Percentiles rank a stretch among this genome's conserved stretches.
Conservation (phyloP, 2,329 filamentous ascomycete species). For the Colletotrichum tropicicola region DNA sequence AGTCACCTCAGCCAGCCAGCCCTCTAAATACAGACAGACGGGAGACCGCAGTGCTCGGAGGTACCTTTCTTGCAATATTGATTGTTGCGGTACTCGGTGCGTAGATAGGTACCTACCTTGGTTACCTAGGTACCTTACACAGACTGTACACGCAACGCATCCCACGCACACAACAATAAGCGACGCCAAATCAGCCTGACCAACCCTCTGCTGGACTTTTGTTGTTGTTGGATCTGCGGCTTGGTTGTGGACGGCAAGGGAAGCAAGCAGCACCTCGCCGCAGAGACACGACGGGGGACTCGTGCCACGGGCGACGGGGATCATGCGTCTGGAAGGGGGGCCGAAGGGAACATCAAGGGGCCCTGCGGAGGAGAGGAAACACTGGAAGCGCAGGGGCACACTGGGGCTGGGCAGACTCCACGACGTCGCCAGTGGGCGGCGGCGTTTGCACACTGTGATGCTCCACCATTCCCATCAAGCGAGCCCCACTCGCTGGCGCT, state of each 20-base stretch:
- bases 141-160: no score
- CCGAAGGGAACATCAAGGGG: background rate
- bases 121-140: no score
- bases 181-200: no score
- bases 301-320: constrained; percentile 10
- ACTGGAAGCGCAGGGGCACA: background rate
- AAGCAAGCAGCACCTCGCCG: background rate
- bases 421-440: no score
- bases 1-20: background rate
- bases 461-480: constrained; percentile 15
- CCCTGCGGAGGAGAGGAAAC: background rate
- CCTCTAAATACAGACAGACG: no score
- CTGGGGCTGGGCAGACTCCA: background rate
- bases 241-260: constrained; percentile 20
- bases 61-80: no score
- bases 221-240: background rate
- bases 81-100: no score
- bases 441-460: background rate
- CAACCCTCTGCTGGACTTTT: no score
- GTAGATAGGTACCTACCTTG: no score
- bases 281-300: background rate
- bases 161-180: no score
- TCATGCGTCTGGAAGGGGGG: constrained; percentile 8
- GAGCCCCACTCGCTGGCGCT: background rate
- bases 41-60: no score